Evolutionary conservation across 1,284 basidiomycete genomes (phyloP), one percentile per base, ranked within the genome.

Genomic region (Fistulinella cinereoalba): DNA sequence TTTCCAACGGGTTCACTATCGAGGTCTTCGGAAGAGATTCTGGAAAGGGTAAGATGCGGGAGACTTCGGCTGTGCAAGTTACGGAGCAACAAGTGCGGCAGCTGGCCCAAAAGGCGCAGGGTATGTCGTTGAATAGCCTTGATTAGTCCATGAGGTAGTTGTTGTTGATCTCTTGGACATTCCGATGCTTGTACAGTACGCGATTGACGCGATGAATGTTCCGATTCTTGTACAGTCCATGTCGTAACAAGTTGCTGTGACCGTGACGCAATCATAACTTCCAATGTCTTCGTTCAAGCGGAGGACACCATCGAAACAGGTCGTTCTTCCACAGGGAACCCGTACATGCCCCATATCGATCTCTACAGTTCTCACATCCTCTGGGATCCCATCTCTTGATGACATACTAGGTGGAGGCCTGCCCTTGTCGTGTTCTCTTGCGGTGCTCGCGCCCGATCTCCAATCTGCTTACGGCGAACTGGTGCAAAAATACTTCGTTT

Each of bases 361-460:
- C 12, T 73, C 80, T 10, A 82, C 84, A 0, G 65, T 76, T 31
- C 73, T 91, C 50, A 79, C 88, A 16, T 95, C 93, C 0, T 92
- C 91, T 4, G 97, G 96, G 2, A 83, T 98, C 6, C 83, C 92
- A 12, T 93, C 94, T 5, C 76, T 99, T n/a, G 96, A 99, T 67
- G 97, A 99, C 63, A 80, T 98, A 48, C 79, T 98, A 27, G 93
- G 92, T 48, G 92, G 92, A 22, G 96, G 96, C 13, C 68, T 97
- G n/a, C 92, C 95, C 15, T 76, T 95, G 38, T 87, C 88, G 12
- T 88, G 86, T 48, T 77, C 79, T 10, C 67, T 91, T 32, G 73
- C 88, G 27, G 70, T 94, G 33, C 76, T 90, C 32, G 83, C 90
- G 18, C 87, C 93, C 1, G 91, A 97, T 70, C 66, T 75, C 22